Percentiles rank a stretch among this genome's conserved stretches.
phyloP scores from a whole-genome alignment of 352 stramenopile genomes.

The Phytophthora pseudosyringae region DNA sequence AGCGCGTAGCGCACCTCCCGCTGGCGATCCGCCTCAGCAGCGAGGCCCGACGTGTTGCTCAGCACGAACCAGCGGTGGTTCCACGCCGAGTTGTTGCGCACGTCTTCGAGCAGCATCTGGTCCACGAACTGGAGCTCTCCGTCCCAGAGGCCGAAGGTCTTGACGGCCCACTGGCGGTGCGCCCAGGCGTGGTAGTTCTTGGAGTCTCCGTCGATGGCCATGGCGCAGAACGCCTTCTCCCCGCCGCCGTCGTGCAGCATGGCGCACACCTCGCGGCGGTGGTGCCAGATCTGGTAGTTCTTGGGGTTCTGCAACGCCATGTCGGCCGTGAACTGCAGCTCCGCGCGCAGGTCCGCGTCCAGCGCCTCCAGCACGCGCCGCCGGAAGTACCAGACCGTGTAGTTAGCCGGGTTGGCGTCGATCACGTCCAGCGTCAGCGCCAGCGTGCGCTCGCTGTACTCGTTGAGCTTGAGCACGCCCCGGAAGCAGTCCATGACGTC shows the following conservation, averaged over 20 bases:
- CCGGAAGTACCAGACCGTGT: slow-evolving; percentile 98
- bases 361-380: slow-evolving; percentile 91
- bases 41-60: slow-evolving; percentile 55
- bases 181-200: slow-evolving; percentile 99
- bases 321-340: slow-evolving; percentile 79
- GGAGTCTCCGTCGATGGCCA: slow-evolving; percentile 93
- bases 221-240: slow-evolving; percentile 93
- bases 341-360: slow-evolving; percentile 58
- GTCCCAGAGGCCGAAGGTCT: slow-evolving; percentile 90
- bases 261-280: slow-evolving; percentile 94
- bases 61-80: slow-evolving; percentile 91
- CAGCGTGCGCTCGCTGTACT: slow-evolving; percentile 92
- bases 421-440: slow-evolving; percentile 93
- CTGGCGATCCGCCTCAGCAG: slow-evolving; percentile 40
- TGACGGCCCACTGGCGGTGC: slow-evolving; percentile 96
- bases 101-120: slow-evolving; percentile 89
- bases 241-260: slow-evolving; percentile 74
- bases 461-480: slow-evolving; percentile 90
- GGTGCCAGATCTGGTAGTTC: slow-evolving; percentile 99
- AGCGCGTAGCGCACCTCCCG: slow-evolving; percentile 82
- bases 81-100: slow-evolving; percentile 97
- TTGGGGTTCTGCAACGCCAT: slow-evolving; percentile 96
- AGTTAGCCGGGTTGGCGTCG: slow-evolving; percentile 97
- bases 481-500: slow-evolving; percentile 96
- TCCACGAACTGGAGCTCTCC: slow-evolving; percentile 94